Percentiles rank a stretch among this genome's conserved stretches.
Conservation (phyloP, 1,139 yeast genomes). For the Candida gigantensis region DNA sequence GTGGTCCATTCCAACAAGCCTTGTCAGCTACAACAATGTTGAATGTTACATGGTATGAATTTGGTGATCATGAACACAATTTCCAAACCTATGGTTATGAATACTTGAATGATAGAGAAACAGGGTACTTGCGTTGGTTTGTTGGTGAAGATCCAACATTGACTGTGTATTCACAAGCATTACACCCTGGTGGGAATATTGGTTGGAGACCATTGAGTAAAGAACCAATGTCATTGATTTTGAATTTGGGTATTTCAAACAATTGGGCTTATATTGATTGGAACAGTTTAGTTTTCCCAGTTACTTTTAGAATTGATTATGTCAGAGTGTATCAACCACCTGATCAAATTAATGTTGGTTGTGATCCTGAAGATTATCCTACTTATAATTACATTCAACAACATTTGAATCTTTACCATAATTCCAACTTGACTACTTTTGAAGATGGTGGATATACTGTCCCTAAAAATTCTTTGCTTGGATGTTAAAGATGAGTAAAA, state of each 20-base stretch:
- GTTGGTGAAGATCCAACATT: slow-evolving; percentile 70
- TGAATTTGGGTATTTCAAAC: slow-evolving; percentile 78
- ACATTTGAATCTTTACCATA: slow-evolving; percentile 62
- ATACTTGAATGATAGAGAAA: slow-evolving; percentile 61
- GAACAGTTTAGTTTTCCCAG: slow-evolving; percentile 69
- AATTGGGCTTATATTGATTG: slow-evolving; percentile 85
- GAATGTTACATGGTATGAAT: slow-evolving; percentile 75
- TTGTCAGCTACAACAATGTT: slow-evolving; percentile 74
- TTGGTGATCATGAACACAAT: slow-evolving; percentile 41
- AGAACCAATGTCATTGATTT: slow-evolving; percentile 80
- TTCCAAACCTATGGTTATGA: slow-evolving; percentile 82
- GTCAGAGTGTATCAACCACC: slow-evolving; percentile 78
- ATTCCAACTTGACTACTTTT: slow-evolving; percentile 71
- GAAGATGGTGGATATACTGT: slow-evolving; percentile 61
- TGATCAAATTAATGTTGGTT: slow-evolving; percentile 51
- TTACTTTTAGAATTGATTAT: slow-evolving; percentile 66
- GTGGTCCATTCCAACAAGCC: slow-evolving; percentile 87
- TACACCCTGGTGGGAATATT: slow-evolving; percentile 82
- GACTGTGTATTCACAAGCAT: slow-evolving; percentile 59
- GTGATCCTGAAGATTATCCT: slow-evolving; percentile 76
- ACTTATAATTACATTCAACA: slow-evolving; percentile 68
- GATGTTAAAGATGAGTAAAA: slow-evolving; percentile 18
- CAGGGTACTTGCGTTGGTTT: slow-evolving; percentile 81
- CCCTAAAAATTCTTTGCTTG: slow-evolving; percentile 48
- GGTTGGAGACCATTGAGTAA: slow-evolving; percentile 76